Base-by-base conservation (phyloP, 176 grass and related monocot genomes). In the Poa annua region DNA sequence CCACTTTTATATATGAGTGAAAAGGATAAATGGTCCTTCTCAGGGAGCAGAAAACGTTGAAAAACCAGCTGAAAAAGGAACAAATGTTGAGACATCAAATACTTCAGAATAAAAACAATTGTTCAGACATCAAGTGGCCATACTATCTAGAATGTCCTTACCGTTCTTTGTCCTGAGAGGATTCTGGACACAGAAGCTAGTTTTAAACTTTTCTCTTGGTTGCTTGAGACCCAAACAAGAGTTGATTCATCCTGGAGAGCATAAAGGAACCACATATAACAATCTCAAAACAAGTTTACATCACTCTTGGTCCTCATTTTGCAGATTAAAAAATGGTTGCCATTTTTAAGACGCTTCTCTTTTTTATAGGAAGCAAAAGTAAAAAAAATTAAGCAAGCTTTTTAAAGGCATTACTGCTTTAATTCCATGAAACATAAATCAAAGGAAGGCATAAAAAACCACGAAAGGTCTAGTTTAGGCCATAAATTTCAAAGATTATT, bases 1-100 rank as follows among this genome's bases (percentile, higher is more conserved):
- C 87, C 91, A 59, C 84, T 88, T 55, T 90, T 94, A 77, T 99
- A 96, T 84, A 99, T 86, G 81, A 99, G 91, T 74, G 96, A 99
- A 71, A 99, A 99, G 72, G 96, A 96, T 74, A 96, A 83, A 86
- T 96, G 89, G 19, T 96, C 91, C 81, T 99, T 99, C 22, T 99
- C 96, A 22, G 96, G 93, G 49, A 90, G 89, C 21, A 88, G 83
- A 90, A 90, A 99, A 64, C 93, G 93, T 88, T 99, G 96, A 50
- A 99, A 98, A 72, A 99, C 93, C 74, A 91, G 65, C 96, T 99
- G 89, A 56, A 82, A 49, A 84, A 4, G 33, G 39, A 80, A 86
- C 16, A 85, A 3, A 71, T 34, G 39, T 83, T 68, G 44, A 70
- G n/a, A 70, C 26, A 48, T 39, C 5, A 83, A 42, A 79, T 52